phyloP scores from a whole-genome alignment of 1,284 basidiomycete species.

The Clitocybe nebularis region DNA sequence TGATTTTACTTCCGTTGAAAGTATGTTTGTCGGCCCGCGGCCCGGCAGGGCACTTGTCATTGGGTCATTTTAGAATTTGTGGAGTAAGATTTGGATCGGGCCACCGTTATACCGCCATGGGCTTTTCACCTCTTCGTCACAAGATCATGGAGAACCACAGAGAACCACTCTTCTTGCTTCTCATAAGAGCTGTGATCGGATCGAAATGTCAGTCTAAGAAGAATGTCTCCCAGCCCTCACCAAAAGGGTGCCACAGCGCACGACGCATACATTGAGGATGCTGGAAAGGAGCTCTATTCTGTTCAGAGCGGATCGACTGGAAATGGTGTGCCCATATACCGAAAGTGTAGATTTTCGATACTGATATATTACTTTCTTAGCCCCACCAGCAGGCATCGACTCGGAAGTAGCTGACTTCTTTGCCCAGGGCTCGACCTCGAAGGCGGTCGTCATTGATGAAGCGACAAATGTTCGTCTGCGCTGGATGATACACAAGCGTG shows the following conservation, averaged over 20 bases:
- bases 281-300: slow-evolving; percentile 27
- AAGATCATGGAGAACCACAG: slow-evolving; percentile 12
- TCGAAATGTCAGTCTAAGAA: slow-evolving; percentile 6
- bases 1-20: background rate
- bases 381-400: slow-evolving; percentile 36
- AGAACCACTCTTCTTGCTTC: slow-evolving; percentile 4
- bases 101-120: background rate
- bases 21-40: slow-evolving; percentile 19
- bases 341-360: background rate
- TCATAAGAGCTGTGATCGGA: slow-evolving; percentile 13
- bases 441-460: slow-evolving; percentile 38
- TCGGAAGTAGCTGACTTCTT: slow-evolving; percentile 47
- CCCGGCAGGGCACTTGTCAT: slow-evolving; percentile 13
- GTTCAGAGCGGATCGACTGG: slow-evolving; percentile 17
- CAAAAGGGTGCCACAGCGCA: slow-evolving; percentile 16
- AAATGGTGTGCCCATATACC: slow-evolving; percentile 1
- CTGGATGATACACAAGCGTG: slow-evolving; percentile 49
- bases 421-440: slow-evolving; percentile 24
- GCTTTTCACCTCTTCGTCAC: slow-evolving; percentile 11
- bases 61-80: slow-evolving; percentile 6
- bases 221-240: slow-evolving; percentile 13
- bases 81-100: slow-evolving; percentile 6
- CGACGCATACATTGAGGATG: slow-evolving; percentile 24
- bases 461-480: slow-evolving; percentile 40
- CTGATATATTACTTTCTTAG: slow-evolving; percentile 8